A percentile compares a stretch with the other conserved stretches of the same genome.
phyloP scores from a whole-genome alignment of 768 basidiomycete genomes.

The Hericium rajendrae region DNA sequence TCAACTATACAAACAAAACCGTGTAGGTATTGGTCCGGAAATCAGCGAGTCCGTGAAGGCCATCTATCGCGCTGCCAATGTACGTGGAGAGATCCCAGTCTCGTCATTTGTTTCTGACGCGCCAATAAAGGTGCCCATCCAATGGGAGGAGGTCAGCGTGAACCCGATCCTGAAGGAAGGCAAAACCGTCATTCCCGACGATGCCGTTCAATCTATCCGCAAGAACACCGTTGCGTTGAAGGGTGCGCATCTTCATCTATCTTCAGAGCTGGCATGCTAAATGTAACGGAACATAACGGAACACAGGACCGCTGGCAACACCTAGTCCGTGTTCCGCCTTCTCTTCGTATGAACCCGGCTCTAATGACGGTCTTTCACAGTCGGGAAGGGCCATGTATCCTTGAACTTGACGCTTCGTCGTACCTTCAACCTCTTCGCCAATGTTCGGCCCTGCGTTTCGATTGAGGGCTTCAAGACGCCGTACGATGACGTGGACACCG shows the following conservation, averaged over 20 bases:
- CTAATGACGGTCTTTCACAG: constrained; percentile 31
- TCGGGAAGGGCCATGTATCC: constrained; percentile 98
- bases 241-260: constrained; percentile 37
- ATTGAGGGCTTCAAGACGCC: constrained; percentile 97
- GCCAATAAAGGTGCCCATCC: constrained; percentile 73
- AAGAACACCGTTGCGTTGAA: constrained; percentile 98
- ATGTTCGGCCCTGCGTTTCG: constrained; percentile 93
- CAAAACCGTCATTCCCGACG: constrained; percentile 93
- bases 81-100: constrained; percentile 22
- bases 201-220: constrained; percentile 84
- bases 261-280: not conserved
- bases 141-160: constrained; percentile 99
- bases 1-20: not conserved
- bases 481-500: constrained; percentile 96
- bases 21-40: constrained; percentile 92
- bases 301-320: constrained; percentile 86
- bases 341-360: not conserved
- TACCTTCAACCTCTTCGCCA: constrained; percentile 97
- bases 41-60: constrained; percentile 93
- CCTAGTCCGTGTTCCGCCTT: constrained; percentile 58
- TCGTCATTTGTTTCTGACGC: not conserved
- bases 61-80: constrained; percentile 85
- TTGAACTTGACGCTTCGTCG: constrained; percentile 93
- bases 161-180: constrained; percentile 89
- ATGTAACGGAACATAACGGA: too few species aligned